Percentiles rank a stretch among this genome's conserved stretches.
Conservation (phyloP, 225 moss, liverwort and hornwort species). For the Asterella californica region DNA sequence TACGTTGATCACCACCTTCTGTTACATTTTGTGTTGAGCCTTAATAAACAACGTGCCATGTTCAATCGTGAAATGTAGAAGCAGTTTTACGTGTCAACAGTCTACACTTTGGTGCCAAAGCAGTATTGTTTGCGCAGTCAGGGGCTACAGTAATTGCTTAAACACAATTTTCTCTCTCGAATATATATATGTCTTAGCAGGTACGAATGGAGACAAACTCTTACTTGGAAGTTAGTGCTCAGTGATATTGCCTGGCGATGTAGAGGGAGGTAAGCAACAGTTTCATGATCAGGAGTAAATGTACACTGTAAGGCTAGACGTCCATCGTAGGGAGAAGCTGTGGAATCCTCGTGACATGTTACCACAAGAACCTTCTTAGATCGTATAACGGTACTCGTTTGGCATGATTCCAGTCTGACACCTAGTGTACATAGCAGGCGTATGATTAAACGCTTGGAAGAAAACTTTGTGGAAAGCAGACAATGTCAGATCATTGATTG, state of each 20-base stretch:
- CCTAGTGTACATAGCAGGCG: too few relatives aligned
- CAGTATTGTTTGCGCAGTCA: background rate
- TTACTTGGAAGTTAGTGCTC: conserved; percentile 33
- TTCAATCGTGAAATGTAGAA: background rate
- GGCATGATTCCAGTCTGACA: background rate
- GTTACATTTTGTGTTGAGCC: background rate
- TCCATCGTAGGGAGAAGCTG: background rate
- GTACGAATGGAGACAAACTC: conserved; percentile 31
- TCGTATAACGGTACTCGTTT: too few relatives aligned
- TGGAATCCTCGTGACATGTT: background rate
- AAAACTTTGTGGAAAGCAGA: too few relatives aligned
- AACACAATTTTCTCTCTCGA: background rate
- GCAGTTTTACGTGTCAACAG: background rate
- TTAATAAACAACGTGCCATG: background rate
- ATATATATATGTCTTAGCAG: background rate
- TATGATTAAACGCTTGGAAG: too few relatives aligned
- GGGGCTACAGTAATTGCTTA: background rate
- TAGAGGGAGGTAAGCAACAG: background rate
- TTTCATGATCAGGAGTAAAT: background rate
- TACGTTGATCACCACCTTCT: background rate
- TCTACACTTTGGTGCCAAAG: background rate
- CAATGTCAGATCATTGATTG: too few relatives aligned
- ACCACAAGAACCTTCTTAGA: background rate
- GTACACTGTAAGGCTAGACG: background rate
- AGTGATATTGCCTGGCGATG: conserved; percentile 6